phyloP scores from a whole-genome alignment of 2,329 filamentous ascomycete genomes.

The Ceratocystis smalleyi region DNA sequence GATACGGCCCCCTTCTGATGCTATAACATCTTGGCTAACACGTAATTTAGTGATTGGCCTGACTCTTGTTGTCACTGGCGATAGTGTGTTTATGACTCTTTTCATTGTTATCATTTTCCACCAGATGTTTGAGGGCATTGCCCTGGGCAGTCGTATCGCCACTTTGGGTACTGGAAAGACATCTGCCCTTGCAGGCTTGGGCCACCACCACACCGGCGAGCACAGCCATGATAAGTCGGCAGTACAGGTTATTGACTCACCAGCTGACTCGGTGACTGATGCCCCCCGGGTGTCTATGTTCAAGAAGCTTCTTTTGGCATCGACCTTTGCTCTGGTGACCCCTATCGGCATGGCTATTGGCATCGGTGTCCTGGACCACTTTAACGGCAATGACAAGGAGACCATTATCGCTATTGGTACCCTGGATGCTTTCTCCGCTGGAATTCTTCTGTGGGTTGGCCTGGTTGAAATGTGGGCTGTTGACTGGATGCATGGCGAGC shows the following conservation, averaged over 20 bases:
- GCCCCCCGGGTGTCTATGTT: slow-evolving; percentile 25
- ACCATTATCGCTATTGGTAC: slow-evolving; percentile 60
- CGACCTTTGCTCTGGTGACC: slow-evolving; percentile 53
- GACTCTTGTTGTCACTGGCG: slow-evolving; percentile 44
- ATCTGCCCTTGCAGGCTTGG: slow-evolving; percentile 18
- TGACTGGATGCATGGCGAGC: slow-evolving; percentile 52
- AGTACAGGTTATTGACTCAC: neutral
- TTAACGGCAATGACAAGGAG: slow-evolving; percentile 56
- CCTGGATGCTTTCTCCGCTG: slow-evolving; percentile 56
- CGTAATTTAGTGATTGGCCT: slow-evolving; percentile 40
- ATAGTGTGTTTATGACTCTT: slow-evolving; percentile 41
- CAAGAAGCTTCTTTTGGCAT: slow-evolving; percentile 46
- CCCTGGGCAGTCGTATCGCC: slow-evolving; percentile 56
- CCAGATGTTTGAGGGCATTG: slow-evolving; percentile 63
- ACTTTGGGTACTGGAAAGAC: slow-evolving; percentile 30
- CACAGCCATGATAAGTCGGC: slow-evolving; percentile 5
- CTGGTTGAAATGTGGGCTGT: slow-evolving; percentile 65
- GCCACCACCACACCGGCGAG: slow-evolving; percentile 18
- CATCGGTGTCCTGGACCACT: slow-evolving; percentile 51
- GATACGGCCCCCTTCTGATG: neutral
- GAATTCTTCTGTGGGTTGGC: slow-evolving; percentile 66
- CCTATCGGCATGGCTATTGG: slow-evolving; percentile 70
- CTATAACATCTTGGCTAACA: slow-evolving; percentile 1
- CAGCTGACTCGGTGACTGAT: slow-evolving; percentile 9
- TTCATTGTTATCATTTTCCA: slow-evolving; percentile 60